Evolutionary conservation across 768 basidiomycete species (phyloP).

Genomic region (Trametes punicea): DNA sequence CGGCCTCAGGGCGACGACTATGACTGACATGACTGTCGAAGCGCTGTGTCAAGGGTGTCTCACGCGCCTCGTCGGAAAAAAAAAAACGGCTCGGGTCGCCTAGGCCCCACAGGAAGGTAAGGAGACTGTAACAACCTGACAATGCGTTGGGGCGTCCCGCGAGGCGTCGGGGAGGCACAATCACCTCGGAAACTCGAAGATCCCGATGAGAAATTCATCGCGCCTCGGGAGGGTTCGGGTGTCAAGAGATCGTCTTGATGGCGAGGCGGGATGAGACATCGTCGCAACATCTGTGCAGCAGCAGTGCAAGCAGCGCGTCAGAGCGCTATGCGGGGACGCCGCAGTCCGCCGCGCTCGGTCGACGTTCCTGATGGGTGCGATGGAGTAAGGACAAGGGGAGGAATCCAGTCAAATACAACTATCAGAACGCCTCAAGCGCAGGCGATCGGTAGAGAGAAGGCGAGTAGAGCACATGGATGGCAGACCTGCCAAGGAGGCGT

Average conservation of each 20-base stretch:
- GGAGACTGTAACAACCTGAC: too few species aligned
- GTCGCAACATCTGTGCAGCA: not conserved
- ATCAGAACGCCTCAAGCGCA: not conserved
- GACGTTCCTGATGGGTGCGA: conserved; percentile 4
- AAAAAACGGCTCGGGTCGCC: too few species aligned
- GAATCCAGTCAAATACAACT: not conserved
- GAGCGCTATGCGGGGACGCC: not conserved
- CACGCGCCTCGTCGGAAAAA: too few species aligned
- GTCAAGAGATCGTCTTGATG: not conserved
- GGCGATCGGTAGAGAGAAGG: not conserved
- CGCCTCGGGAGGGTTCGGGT: not conserved
- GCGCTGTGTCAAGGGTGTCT: too few species aligned
- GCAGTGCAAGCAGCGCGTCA: not conserved
- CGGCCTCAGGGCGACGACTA: too few species aligned
- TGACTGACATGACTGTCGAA: too few species aligned
- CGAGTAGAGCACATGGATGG: conserved; percentile 13
- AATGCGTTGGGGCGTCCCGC: too few species aligned
- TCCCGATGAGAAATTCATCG: not conserved
- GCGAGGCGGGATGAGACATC: not conserved
- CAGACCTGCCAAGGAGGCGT: not conserved
- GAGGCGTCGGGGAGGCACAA: too few species aligned
- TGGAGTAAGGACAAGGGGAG: not conserved
- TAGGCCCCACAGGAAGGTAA: too few species aligned
- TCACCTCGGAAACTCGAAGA: not conserved
- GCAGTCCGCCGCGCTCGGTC: too few species aligned